Conservation (phyloP, 352 stramenopile genomes). For the Saprolegnia diclina region DNA sequence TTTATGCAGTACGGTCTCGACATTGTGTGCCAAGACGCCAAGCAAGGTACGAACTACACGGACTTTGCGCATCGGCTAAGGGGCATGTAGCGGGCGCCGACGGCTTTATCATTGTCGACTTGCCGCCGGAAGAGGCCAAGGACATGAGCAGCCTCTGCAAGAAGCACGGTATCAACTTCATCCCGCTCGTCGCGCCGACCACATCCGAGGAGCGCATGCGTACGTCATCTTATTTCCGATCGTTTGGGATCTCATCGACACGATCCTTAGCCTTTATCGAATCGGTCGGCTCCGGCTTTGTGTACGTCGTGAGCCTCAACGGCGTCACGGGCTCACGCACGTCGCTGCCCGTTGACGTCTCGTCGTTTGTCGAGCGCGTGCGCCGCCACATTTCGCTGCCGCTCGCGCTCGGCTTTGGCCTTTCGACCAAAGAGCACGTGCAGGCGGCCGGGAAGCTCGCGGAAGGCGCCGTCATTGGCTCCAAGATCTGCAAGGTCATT, state of each 20-base stretch:
- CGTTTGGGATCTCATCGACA: slow-evolving; percentile 73
- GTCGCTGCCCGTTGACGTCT: slow-evolving; percentile 89
- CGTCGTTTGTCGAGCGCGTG: slow-evolving; percentile 90
- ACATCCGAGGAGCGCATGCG: slow-evolving; percentile 93
- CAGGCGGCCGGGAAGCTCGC: slow-evolving; percentile 88
- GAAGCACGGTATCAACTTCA: slow-evolving; percentile 90
- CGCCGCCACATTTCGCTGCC: slow-evolving; percentile 81
- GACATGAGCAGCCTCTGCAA: slow-evolving; percentile 87
- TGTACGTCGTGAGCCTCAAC: slow-evolving; percentile 84
- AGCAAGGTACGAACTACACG: slow-evolving; percentile 49
- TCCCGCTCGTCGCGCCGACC: slow-evolving; percentile 96
- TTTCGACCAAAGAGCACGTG: slow-evolving; percentile 91
- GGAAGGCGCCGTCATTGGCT: slow-evolving; percentile 87
- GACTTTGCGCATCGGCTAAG: neutral
- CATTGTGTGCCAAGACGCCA: slow-evolving; percentile 76
- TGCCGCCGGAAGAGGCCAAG: slow-evolving; percentile 93
- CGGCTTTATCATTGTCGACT: slow-evolving; percentile 98
- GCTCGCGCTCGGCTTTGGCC: slow-evolving; percentile 95
- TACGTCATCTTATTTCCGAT: slow-evolving; percentile 50
- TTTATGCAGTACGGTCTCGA: slow-evolving; percentile 95
- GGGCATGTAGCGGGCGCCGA: slow-evolving; percentile 75
- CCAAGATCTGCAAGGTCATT: slow-evolving; percentile 83
- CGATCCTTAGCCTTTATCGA: slow-evolving; percentile 38
- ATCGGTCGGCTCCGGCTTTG: slow-evolving; percentile 69
- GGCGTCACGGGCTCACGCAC: slow-evolving; percentile 91